Conservation (phyloP, 2,329 filamentous ascomycete genomes). For the Parafenestella ontariensis region DNA sequence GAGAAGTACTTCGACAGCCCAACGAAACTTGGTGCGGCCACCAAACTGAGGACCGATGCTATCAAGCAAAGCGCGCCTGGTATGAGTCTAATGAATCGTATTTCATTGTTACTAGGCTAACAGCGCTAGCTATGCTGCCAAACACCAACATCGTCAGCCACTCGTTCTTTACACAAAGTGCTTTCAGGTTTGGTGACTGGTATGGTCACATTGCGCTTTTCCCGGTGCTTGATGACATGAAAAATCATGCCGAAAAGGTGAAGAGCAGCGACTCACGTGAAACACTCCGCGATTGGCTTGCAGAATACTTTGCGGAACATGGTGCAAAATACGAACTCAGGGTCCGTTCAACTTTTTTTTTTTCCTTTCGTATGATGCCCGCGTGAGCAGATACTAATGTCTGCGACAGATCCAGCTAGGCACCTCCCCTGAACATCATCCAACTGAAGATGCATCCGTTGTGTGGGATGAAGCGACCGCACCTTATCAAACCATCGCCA, state of each 20-base stretch:
- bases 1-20: constrained; percentile 38
- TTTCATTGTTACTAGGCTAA: not conserved
- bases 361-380: too few species aligned
- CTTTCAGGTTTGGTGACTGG: constrained; percentile 38
- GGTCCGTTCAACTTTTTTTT: not conserved
- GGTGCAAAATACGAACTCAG: constrained; percentile 41
- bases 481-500: constrained; percentile 40
- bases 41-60: constrained; percentile 39
- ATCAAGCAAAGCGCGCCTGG: constrained; percentile 37
- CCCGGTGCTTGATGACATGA: constrained; percentile 29
- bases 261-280: constrained; percentile 27
- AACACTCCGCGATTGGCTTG: constrained; percentile 36
- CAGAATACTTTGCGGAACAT: constrained; percentile 22
- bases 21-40: constrained; percentile 19
- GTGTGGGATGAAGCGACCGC: constrained; percentile 42
- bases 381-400: not conserved
- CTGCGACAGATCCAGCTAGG: constrained; percentile 37
- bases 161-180: constrained; percentile 40
- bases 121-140: constrained; percentile 8
- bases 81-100: constrained; percentile 2
- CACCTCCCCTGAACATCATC: constrained; percentile 7
- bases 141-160: constrained; percentile 50
- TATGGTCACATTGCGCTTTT: constrained; percentile 41
- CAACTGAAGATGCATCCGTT: constrained; percentile 38
- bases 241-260: constrained; percentile 24